These are phyloP conservation scores for Picochlorum sp. DNA, from an alignment of 139 green algal genomes.

Conservation along the genomic window DNA sequence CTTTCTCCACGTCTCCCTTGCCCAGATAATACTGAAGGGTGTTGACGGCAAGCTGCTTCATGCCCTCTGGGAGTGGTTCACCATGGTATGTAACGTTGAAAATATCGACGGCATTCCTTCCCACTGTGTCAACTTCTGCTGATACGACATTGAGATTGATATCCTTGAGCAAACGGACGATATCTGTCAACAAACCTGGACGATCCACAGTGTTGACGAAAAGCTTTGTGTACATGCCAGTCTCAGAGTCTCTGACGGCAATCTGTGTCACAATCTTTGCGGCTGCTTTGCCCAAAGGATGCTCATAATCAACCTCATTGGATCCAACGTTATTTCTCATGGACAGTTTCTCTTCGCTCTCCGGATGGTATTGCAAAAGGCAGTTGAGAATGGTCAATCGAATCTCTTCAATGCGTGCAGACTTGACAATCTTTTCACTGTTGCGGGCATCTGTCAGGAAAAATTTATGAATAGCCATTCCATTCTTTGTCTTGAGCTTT, in stretches of 20 bases:
- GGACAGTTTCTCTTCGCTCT: conserved; percentile 37
- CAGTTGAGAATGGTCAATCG: conserved; percentile 82
- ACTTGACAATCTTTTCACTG: conserved; percentile 81
- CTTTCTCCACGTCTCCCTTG: conserved; percentile 71
- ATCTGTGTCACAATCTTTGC: conserved; percentile 40
- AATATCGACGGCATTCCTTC: conserved; percentile 63
- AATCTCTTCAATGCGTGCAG: conserved; percentile 76
- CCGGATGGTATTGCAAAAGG: conserved; percentile 76
- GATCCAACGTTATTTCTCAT: conserved; percentile 10
- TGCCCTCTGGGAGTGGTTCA: conserved; percentile 68
- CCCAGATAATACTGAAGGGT: conserved; percentile 89
- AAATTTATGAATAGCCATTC: conserved; percentile 52
- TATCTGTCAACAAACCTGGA: conserved; percentile 54
- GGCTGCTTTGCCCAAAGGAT: conserved; percentile 25
- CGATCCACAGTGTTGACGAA: conserved; percentile 58
- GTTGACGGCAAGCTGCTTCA: conserved; percentile 83
- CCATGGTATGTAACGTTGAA: conserved; percentile 92
- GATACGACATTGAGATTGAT: conserved; percentile 91
- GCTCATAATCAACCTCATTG: conserved; percentile 24
- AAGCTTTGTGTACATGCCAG: conserved; percentile 32
- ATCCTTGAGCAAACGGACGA: conserved; percentile 81
- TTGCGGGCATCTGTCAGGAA: conserved; percentile 69
- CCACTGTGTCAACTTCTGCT: conserved; percentile 66
- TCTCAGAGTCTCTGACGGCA: conserved; percentile 17
- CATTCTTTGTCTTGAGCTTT: conserved; percentile 47